Base-by-base conservation (phyloP, 768 basidiomycete species). In the Lactarius deliciosus region DNA sequence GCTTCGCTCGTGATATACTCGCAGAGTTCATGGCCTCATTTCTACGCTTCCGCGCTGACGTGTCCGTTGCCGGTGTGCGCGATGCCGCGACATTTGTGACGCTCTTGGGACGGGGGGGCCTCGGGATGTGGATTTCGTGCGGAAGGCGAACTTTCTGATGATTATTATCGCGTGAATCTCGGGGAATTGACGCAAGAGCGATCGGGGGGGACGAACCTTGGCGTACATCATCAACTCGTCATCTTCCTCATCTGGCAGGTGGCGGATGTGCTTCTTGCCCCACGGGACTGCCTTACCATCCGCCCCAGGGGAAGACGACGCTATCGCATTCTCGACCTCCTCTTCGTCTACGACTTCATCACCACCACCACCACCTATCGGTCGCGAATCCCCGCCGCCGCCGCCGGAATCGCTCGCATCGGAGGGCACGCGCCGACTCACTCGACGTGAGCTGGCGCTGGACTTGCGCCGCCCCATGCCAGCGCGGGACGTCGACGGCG, bases 191-290 rank as follows among this genome's bases (percentile, higher is more conserved):
- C 57, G 62, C 40, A 32, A 10, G 36, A 22, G 30, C 28, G 8
- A 11, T 2, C 22, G 54, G 5, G 22, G 32, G 40, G 32, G 54
- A 71, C 75, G 40, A 58, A 88, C 88, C 79, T 83, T 82, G n/a
- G 80, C 77, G 32, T 83, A 85, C 75, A 89, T 83, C 79, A 84
- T 80, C 36, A 89, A 73, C 70, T 87, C 85, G 68, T 89, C 87
- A 5, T 86, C 85, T 13, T 81, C 86, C 18, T 84, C 76, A 43
- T 76, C 75, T 41, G 67, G 63, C 28, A 62, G 32, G 47, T 61
- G 57, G 15, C 36, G 63, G 36, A 60, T 68, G 25, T 57, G 69
- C 53, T 65, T 72, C 66, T 18, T 61, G 69, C 41, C 70, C 67
- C 57, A 62, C 56, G 43, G 59, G 50, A 50, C 57, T 16, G 55